Evolutionary conservation across 352 stramenopile genomes (phyloP).

Genomic region (Phytophthora pluvialis): DNA sequence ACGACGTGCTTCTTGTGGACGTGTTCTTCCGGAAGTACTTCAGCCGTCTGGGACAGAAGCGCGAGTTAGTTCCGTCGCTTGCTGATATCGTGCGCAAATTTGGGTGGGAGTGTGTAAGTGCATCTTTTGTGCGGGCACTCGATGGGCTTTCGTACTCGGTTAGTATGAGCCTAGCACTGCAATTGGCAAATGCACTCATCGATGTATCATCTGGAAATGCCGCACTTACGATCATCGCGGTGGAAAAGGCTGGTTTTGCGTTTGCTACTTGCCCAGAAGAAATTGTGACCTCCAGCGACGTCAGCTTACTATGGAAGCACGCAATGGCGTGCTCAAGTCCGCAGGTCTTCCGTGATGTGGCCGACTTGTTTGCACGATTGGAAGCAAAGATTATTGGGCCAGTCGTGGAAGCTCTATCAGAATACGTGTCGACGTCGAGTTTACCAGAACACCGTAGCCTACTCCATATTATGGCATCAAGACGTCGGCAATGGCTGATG

Average conservation of each 20-base stretch:
- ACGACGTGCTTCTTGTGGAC: neutral
- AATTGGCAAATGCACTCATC: neutral
- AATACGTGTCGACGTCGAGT: neutral
- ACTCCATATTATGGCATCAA: neutral
- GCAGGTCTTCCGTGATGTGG: constrained; percentile 15
- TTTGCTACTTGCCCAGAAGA: constrained; percentile 2
- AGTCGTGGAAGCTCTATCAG: constrained; percentile 6
- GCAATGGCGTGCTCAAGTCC: constrained; percentile 4
- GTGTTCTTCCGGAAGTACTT: constrained; percentile 16
- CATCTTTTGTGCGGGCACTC: neutral
- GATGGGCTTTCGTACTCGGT: neutral
- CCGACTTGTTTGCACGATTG: constrained; percentile 4
- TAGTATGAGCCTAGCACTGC: constrained; percentile 2
- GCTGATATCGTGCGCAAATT: constrained; percentile 13
- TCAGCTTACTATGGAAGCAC: constrained; percentile 23
- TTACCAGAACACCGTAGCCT: constrained; percentile 1
- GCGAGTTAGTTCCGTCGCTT: constrained; percentile 3
- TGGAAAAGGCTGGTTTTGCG: neutral
- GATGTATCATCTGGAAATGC: neutral
- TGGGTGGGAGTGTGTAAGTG: constrained; percentile 3
- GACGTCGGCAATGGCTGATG: constrained; percentile 14
- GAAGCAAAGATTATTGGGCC: constrained; percentile 5
- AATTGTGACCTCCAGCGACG: constrained; percentile 1
- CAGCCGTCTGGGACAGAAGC: constrained; percentile 8
- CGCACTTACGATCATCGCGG: constrained; percentile 1